These are phyloP conservation scores for Dactylonectria estremocensis DNA, from an alignment of 2,329 filamentous ascomycete species.

Conservation along the genomic window DNA sequence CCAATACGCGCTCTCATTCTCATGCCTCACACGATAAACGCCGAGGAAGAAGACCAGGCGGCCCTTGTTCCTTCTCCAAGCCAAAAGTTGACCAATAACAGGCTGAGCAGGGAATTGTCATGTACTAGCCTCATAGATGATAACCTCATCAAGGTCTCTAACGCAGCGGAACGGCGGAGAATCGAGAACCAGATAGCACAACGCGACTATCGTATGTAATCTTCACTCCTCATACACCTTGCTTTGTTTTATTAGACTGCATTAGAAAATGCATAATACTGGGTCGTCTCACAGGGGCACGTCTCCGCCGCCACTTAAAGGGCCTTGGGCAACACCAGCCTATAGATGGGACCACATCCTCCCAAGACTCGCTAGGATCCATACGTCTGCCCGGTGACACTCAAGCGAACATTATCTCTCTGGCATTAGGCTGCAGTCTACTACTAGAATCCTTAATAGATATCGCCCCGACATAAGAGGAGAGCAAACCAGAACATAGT, in stretches of 20 bases:
- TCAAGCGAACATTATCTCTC: not conserved
- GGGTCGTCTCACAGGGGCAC: not conserved
- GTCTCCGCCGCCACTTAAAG: not conserved
- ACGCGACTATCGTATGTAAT: not conserved
- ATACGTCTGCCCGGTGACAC: not conserved
- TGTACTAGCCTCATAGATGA: not conserved
- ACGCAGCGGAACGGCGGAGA: not conserved
- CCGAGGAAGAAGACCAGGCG: not conserved
- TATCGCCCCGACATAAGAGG: not conserved
- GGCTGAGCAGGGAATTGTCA: not conserved
- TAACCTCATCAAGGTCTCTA: not conserved
- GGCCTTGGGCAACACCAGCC: not conserved
- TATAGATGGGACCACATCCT: not conserved
- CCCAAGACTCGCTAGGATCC: not conserved
- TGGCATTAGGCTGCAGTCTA: not conserved
- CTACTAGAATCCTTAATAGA: not conserved
- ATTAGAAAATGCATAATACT: not conserved
- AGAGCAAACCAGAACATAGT: not conserved
- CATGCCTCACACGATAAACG: not conserved
- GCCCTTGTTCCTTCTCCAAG: not conserved
- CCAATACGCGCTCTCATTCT: not conserved
- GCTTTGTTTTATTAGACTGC: not conserved
- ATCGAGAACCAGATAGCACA: not conserved
- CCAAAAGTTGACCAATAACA: not conserved
- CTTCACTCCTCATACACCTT: not conserved